Base-by-base conservation (phyloP, 2,329 filamentous ascomycete species). In the Coniella lustricola region DNA sequence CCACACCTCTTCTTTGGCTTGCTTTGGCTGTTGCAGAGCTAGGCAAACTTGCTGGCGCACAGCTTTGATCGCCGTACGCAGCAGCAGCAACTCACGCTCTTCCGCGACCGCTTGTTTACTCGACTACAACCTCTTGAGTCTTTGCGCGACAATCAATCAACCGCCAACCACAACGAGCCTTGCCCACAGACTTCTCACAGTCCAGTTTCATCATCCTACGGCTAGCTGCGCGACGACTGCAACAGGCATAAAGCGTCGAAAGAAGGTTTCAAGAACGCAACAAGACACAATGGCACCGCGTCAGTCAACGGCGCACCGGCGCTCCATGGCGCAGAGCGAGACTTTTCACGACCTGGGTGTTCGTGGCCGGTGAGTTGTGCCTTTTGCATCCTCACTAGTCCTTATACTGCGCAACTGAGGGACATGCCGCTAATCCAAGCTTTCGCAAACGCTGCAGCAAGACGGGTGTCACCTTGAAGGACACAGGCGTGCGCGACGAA, bases 401-500 rank as follows among this genome's bases (percentile, higher is more conserved):
- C 12, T 12, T 21, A 21, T 22, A n/a, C 18, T 38, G 36, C 21
- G 35, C 17, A 20, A 13, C 17, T 4, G 17, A 32, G 25, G 31
- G 3, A 10, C 9, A 12, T n/a, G 51, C 48, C 7, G 18, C 16
- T 34, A 29, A 25, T 36, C 9, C 12, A 41, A 29, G 25, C 25
- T 36, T 17, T 21, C n/a, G 25, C n/a, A 14, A 22, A 10, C 5
- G 7, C n/a, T 41, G 43, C 56, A 96, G 91, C 58, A 94, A 95
- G 76, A 98, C 93, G 1, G 93, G 93, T 38, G 78, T 95, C 21
- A 85, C 82, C 1, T 68, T 97, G 29, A 80, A 82, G 59, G 88
- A 95, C 60, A 81, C 74, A 48, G 88, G 88, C 45, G 73, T 83
- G 52, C 85, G 89, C 68, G 91, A 97, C 68, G 90, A 94, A 64